phyloP scores from a whole-genome alignment of 495 filamentous ascomycete genomes.

The Aspergillus affinis region DNA sequence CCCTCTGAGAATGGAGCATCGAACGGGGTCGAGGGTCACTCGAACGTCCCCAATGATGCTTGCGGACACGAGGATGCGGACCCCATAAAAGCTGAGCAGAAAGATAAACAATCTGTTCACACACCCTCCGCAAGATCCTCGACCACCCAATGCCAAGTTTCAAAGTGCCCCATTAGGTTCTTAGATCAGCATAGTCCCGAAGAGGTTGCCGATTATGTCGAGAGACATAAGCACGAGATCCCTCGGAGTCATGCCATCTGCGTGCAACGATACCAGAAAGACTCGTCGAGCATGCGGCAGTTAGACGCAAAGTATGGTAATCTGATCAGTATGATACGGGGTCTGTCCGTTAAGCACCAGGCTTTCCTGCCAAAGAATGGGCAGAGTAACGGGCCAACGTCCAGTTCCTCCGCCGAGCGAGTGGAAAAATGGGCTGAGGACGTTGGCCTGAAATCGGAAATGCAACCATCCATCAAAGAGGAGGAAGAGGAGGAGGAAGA shows the following conservation, averaged over 20 bases:
- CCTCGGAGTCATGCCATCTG: slow-evolving; percentile 89
- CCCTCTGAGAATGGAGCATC: slow-evolving; percentile 27
- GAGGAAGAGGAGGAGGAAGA: slow-evolving; percentile 38
- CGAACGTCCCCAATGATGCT: slow-evolving; percentile 30
- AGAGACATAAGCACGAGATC: slow-evolving; percentile 89
- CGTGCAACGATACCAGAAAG: slow-evolving; percentile 80
- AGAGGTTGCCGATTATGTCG: slow-evolving; percentile 85
- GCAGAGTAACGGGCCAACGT: slow-evolving; percentile 33
- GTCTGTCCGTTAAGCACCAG: slow-evolving; percentile 78
- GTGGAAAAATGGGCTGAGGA: slow-evolving; percentile 81
- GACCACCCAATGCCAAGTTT: slow-evolving; percentile 71
- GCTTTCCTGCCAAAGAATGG: slow-evolving; percentile 68
- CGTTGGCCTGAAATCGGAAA: slow-evolving; percentile 48
- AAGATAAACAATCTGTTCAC: slow-evolving; percentile 39
- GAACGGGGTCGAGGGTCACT: slow-evolving; percentile 26
- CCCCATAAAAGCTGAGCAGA: slow-evolving; percentile 46
- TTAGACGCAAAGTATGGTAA: slow-evolving; percentile 90
- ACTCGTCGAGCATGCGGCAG: slow-evolving; percentile 75
- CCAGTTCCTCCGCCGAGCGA: slow-evolving; percentile 52
- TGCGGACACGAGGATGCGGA: slow-evolving; percentile 42
- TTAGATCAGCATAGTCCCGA: slow-evolving; percentile 86
- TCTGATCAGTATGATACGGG: slow-evolving; percentile 86
- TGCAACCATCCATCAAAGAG: slow-evolving; percentile 31
- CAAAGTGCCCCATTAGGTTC: slow-evolving; percentile 85
- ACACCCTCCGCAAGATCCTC: slow-evolving; percentile 47